Evolutionary conservation across 345 rosid species (phyloP).

Genomic region (Euphorbia lathyris): DNA sequence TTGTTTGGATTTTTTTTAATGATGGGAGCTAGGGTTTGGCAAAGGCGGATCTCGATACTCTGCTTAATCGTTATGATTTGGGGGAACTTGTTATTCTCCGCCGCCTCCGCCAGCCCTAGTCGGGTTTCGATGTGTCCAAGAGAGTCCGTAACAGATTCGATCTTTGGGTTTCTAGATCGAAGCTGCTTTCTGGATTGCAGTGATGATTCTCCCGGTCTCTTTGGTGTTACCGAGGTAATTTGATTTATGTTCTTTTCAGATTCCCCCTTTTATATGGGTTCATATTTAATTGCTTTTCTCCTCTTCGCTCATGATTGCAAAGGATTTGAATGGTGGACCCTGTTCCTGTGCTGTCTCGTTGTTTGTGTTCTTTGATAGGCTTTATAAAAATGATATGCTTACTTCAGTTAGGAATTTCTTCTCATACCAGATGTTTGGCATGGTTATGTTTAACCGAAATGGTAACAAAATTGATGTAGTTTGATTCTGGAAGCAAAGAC

Average conservation of each 20-base stretch:
- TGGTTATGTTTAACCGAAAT: neutral
- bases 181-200: conserved; percentile 32
- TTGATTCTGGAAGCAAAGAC: neutral
- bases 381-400: neutral
- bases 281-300: neutral
- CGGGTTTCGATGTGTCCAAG: conserved; percentile 45
- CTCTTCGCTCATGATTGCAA: neutral
- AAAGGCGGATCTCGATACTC: conserved; percentile 32
- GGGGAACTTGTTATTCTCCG: conserved; percentile 30
- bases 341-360: neutral
- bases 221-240: conserved; percentile 64
- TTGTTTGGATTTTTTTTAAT: neutral
- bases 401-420: conserved; percentile 3
- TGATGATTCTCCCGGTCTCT: conserved; percentile 30
- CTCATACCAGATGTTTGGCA: neutral
- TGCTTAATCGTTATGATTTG: conserved; percentile 21
- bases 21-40: conserved; percentile 38
- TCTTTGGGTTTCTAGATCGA: conserved; percentile 50
- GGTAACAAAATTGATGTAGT: neutral
- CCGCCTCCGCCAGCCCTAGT: conserved; percentile 23
- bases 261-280: neutral
- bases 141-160: conserved; percentile 41
- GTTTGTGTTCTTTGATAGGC: neutral
- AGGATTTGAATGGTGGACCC: no score
- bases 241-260: neutral